These are phyloP conservation scores for Aspergillus eucalypticola DNA, from an alignment of 2,329 filamentous ascomycete species.

Conservation along the genomic window DNA sequence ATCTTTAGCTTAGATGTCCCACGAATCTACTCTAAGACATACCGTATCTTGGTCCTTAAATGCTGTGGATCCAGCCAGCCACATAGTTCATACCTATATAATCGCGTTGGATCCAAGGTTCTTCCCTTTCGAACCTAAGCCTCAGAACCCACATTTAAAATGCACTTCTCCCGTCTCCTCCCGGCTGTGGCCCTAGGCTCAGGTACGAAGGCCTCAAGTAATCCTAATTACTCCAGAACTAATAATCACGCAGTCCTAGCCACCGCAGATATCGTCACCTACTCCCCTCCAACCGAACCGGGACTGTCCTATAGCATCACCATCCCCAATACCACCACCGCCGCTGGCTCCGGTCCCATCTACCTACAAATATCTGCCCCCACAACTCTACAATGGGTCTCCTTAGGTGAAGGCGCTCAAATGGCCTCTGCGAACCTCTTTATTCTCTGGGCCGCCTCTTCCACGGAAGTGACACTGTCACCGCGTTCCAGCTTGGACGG, in stretches of 20 bases:
- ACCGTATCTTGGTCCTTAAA: too few species aligned
- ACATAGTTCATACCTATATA: too few species aligned
- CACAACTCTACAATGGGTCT: not conserved
- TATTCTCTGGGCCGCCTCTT: not conserved
- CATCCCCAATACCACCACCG: not conserved
- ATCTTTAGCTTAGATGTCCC: too few species aligned
- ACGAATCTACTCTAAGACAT: too few species aligned
- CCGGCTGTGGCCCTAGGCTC: not conserved
- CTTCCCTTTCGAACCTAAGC: too few species aligned
- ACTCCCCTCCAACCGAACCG: not conserved
- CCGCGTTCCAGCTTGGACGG: not conserved
- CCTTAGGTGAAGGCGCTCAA: not conserved
- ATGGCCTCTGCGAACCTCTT: not conserved
- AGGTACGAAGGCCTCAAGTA: not conserved
- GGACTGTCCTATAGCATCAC: conserved; percentile 2
- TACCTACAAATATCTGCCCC: not conserved
- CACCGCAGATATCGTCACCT: not conserved
- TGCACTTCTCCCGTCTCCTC: not conserved
- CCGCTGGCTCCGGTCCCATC: not conserved
- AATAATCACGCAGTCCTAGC: not conserved
- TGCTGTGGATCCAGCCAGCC: too few species aligned
- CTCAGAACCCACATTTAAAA: too few species aligned
- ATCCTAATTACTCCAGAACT: not conserved
- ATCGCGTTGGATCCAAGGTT: too few species aligned
- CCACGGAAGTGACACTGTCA: not conserved